phyloP scores from a whole-genome alignment of 2,329 filamentous ascomycete species.

The Penicillium sp. region DNA sequence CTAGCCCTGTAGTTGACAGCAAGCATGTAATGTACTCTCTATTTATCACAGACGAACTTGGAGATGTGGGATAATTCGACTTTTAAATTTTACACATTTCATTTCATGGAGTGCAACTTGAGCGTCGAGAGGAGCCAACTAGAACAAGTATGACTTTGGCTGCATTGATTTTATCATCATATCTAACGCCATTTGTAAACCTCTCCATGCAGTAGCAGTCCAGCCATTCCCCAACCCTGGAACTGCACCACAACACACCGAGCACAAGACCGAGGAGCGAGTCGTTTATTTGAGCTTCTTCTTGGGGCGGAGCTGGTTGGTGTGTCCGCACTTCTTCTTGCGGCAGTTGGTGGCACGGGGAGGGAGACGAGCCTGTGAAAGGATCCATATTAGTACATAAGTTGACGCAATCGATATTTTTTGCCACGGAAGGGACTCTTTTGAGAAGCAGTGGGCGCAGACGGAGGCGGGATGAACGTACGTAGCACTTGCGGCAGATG shows the following conservation, averaged over 20 bases:
- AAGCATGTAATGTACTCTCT: conserved; percentile 19
- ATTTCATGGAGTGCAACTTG: conserved; percentile 37
- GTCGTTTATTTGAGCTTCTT: conserved; percentile 92
- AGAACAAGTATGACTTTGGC: conserved; percentile 37
- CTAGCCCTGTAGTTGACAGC: conserved; percentile 8
- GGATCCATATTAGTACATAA: conserved; percentile 4
- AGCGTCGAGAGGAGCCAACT: conserved; percentile 35
- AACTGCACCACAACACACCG: conserved; percentile 35
- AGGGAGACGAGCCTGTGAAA: conserved; percentile 68
- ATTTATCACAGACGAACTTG: conserved; percentile 9
- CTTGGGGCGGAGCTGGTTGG: conserved; percentile 99
- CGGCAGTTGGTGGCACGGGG: conserved; percentile 99
- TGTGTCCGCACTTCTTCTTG: conserved; percentile 99
- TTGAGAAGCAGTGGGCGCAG: neutral
- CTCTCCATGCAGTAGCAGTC: conserved; percentile 37
- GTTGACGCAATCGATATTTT: conserved; percentile 1
- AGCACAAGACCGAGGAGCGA: conserved; percentile 46
- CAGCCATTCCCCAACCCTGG: conserved; percentile 31
- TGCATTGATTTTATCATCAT: conserved; percentile 38
- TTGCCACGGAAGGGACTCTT: neutral
- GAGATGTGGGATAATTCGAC: conserved; percentile 5
- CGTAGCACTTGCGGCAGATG: conserved; percentile 99
- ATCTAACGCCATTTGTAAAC: conserved; percentile 39
- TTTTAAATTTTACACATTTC: conserved; percentile 38
- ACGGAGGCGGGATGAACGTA: conserved; percentile 50